These are phyloP conservation scores for Carallia pectinifolia DNA, from an alignment of 345 rosid species.

Conservation along the genomic window DNA sequence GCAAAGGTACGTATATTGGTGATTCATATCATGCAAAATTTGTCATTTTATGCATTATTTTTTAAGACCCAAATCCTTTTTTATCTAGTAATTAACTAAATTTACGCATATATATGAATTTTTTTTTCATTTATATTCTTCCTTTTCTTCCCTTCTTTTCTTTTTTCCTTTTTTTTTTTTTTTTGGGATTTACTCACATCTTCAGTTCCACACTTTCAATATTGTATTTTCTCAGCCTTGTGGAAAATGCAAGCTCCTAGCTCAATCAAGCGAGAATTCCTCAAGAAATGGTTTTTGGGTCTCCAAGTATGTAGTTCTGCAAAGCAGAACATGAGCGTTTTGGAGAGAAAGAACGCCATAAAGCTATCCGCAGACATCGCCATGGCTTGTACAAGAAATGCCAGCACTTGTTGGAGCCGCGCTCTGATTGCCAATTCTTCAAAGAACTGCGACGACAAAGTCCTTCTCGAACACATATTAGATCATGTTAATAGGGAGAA, in stretches of 20 bases:
- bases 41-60: background rate
- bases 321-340: conserved; percentile 42
- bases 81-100: background rate
- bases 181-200: conserved; percentile 11
- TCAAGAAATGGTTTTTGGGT: conserved; percentile 77
- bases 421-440: conserved; percentile 62
- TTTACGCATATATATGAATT: too few relatives aligned
- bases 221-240: background rate
- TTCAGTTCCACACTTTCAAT: background rate
- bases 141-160: background rate
- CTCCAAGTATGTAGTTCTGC: conserved; percentile 42
- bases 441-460: conserved; percentile 27
- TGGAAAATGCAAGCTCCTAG: conserved; percentile 48
- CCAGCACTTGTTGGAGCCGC: conserved; percentile 77
- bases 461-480: conserved; percentile 47
- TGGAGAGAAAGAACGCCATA: conserved; percentile 68
- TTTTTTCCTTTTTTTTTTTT: background rate
- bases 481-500: conserved; percentile 27
- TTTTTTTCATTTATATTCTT: background rate
- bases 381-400: conserved; percentile 70
- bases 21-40: too few relatives aligned
- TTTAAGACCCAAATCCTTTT: background rate
- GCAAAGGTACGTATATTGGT: conserved; percentile 20
- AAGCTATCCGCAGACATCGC: conserved; percentile 87
- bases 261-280: conserved; percentile 58